Base-by-base conservation (phyloP, 305 asterid species). In the Lippia alba region DNA sequence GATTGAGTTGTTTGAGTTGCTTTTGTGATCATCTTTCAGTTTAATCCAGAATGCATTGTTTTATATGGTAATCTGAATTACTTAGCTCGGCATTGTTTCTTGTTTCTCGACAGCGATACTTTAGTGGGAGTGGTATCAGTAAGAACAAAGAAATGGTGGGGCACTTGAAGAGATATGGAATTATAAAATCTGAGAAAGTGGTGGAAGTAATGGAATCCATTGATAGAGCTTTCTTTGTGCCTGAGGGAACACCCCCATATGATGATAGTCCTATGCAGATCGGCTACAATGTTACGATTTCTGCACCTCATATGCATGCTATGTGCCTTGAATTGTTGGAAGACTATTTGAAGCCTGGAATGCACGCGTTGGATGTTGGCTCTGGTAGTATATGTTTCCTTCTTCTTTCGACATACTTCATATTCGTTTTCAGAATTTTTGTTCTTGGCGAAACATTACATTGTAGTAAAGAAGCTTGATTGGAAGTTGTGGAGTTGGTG, bases 221-320 rank as follows among this genome's bases (percentile, higher is more conserved):
- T 44, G 98, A 92, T 76, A 80, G 98, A 84, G 98, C 88, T 62
- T 69, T 81, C 80, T 94, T 92, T 78, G 96, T 94, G 46, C 96
- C 97, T 12, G 84, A 84, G 40, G 96, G 91, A 48, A 68, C 92
- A 45, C 86, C 92, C n/a, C 90, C 97, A 0, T 94, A 92, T 61
- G 83, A 70, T 58, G 98, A 92, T 64, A 86, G 81, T 64, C 98
- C 99, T 6, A 85, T 89, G 94, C 84, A 71, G 78, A 92, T 92
- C 40, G 98, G 97, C 66, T 90, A 85, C 78, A 94, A 94, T 65
- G 98, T 84, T 56, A 92, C 99, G 20, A 94, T 94, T 46, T 92
- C 99, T 70, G 99, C 99, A 10, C 98, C 99, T 64, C 99, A 92
- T 78, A 92, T 94, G 98, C 99, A 94, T 78, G 99, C 96, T 4